Conservation (phyloP, 768 basidiomycete genomes). For the Chalciporus piperatus region DNA sequence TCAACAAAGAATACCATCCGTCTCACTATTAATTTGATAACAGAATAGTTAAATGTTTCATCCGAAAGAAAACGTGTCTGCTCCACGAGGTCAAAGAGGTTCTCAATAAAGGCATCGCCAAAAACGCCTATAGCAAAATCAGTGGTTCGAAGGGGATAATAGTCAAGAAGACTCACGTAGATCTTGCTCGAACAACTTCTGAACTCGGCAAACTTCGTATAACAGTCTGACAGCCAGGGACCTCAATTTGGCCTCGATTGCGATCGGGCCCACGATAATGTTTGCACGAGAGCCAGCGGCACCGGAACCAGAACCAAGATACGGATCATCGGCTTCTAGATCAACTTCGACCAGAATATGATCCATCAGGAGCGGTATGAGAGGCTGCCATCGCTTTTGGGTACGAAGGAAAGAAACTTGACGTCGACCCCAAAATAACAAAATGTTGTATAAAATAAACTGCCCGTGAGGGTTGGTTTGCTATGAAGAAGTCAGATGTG, state of each 20-base stretch:
- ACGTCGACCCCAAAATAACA: conserved; percentile 73
- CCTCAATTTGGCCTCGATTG: conserved; percentile 83
- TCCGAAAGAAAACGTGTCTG: conserved; percentile 84
- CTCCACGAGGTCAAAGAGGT: conserved; percentile 91
- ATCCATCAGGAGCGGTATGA: conserved; percentile 83
- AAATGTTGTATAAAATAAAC: conserved; percentile 72
- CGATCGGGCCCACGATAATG: conserved; percentile 45
- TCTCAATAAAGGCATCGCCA: conserved; percentile 79
- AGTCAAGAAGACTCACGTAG: conserved; percentile 54
- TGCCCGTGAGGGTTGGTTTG: conserved; percentile 84
- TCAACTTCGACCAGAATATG: conserved; percentile 82
- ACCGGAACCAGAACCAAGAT: conserved; percentile 37
- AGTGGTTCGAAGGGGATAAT: not conserved
- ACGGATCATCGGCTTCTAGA: conserved; percentile 63
- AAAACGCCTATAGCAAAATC: conserved; percentile 59
- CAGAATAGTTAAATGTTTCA: conserved; percentile 91
- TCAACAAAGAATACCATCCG: not conserved
- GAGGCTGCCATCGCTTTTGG: conserved; percentile 77
- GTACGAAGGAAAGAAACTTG: conserved; percentile 70
- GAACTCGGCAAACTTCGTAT: conserved; percentile 92
- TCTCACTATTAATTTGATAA: conserved; percentile 90
- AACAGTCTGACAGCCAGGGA: conserved; percentile 69
- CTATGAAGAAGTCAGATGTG: conserved; percentile 35
- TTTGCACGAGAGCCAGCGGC: conserved; percentile 34
- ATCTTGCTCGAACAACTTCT: conserved; percentile 75